Percentiles rank a stretch among this genome's conserved stretches.
These are phyloP conservation scores for Magnusiomyces tetraspermus DNA, from an alignment of 1,139 yeast genomes.

Conservation along the genomic window DNA sequence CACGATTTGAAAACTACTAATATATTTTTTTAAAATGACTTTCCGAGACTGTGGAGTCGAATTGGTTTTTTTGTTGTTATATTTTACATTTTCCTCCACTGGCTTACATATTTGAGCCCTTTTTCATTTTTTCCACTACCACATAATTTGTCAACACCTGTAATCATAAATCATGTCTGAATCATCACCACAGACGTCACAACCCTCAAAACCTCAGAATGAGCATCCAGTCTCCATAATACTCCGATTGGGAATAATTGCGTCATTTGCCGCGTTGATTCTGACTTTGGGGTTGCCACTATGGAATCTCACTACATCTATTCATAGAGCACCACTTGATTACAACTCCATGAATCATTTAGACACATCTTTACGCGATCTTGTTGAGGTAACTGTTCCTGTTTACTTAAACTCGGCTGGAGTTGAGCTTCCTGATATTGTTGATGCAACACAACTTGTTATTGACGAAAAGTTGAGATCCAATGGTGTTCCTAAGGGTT, in stretches of 20 bases:
- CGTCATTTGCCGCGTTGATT: constrained; percentile 34
- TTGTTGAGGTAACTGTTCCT: constrained; percentile 45
- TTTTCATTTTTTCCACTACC: too few species aligned
- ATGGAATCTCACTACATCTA: constrained; percentile 61
- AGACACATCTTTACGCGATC: constrained; percentile 32
- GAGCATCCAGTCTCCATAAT: neutral
- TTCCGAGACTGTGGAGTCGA: too few species aligned
- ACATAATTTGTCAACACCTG: too few species aligned
- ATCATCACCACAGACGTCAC: neutral
- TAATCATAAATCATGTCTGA: too few species aligned
- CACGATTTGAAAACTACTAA: too few species aligned
- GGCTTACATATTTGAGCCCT: too few species aligned
- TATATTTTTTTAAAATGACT: too few species aligned
- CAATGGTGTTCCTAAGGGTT: constrained; percentile 21
- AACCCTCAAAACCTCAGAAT: neutral
- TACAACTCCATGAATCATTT: constrained; percentile 41
- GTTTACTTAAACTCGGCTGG: constrained; percentile 38
- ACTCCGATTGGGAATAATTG: neutral
- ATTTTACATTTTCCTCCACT: too few species aligned
- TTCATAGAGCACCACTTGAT: constrained; percentile 70
- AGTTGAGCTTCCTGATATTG: constrained; percentile 36
- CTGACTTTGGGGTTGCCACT: constrained; percentile 59
- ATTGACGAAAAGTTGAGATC: constrained; percentile 27
- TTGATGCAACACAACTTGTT: constrained; percentile 38
- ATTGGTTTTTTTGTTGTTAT: too few species aligned